Evolutionary conservation across 331 rosid species (phyloP).

Genomic region (Quercus lobata): DNA sequence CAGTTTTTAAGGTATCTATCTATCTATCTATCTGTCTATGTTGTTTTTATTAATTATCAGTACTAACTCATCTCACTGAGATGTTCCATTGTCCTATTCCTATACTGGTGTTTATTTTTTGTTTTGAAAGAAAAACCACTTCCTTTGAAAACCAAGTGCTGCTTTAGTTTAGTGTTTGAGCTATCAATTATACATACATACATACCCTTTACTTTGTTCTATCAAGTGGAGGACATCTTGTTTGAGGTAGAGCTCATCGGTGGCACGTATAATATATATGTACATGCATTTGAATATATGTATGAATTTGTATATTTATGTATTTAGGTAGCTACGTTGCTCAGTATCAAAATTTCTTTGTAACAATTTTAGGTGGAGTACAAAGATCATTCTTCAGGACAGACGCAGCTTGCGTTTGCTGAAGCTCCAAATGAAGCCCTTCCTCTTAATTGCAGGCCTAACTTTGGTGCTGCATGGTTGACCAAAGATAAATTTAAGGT

Average conservation of each 20-base stretch:
- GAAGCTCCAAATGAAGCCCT: slow-evolving; percentile 98
- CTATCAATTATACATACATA: too few species aligned
- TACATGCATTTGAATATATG: background rate
- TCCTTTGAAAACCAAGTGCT: too few species aligned
- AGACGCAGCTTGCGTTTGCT: slow-evolving; percentile 59
- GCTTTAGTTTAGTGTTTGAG: too few species aligned
- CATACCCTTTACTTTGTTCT: too few species aligned
- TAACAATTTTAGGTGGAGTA: slow-evolving; percentile 69
- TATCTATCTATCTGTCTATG: too few species aligned
- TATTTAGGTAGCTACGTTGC: background rate
- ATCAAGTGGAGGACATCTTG: too few species aligned
- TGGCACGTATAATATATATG: background rate
- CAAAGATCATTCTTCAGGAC: slow-evolving; percentile 73
- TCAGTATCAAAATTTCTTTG: slow-evolving; percentile 2
- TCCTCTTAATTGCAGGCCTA: slow-evolving; percentile 93
- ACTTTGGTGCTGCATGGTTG: slow-evolving; percentile 90
- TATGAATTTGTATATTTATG: background rate
- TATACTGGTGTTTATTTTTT: too few species aligned
- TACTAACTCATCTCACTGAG: background rate
- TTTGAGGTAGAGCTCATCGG: too few species aligned
- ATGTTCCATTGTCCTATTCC: too few species aligned
- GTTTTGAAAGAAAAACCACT: too few species aligned
- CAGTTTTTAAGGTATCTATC: slow-evolving; percentile 67
- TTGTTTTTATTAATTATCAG: too few species aligned
- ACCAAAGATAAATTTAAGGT: slow-evolving; percentile 88